Evolutionary conservation across 345 rosid genomes (phyloP).

Genomic region (Gossypioides kirkii): DNA sequence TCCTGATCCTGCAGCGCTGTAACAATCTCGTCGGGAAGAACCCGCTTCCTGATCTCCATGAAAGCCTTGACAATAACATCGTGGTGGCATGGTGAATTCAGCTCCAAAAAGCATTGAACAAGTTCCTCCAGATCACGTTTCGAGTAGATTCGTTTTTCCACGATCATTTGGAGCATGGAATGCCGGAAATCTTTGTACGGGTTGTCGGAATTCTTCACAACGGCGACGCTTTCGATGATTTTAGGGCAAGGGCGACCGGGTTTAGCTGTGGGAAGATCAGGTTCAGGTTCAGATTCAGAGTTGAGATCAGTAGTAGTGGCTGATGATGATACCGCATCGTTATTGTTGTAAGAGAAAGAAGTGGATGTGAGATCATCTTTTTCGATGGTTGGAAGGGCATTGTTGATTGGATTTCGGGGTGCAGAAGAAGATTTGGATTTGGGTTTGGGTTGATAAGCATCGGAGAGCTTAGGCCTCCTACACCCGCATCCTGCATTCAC

Average conservation of each 20-base stretch:
- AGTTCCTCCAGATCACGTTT: slow-evolving; percentile 43
- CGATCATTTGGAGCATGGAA: slow-evolving; percentile 56
- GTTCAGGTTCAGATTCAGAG: slow-evolving; percentile 24
- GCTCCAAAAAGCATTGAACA: slow-evolving; percentile 44
- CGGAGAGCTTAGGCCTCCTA: slow-evolving; percentile 19
- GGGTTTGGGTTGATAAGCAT: slow-evolving; percentile 27
- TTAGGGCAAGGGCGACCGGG: slow-evolving; percentile 23
- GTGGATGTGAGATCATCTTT: slow-evolving; percentile 20
- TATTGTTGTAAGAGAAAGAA: slow-evolving; percentile 21
- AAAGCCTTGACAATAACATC: slow-evolving; percentile 41
- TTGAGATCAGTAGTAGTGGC: slow-evolving; percentile 1
- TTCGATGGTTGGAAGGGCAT: neutral
- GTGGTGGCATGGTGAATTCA: slow-evolving; percentile 43
- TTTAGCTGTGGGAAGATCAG: slow-evolving; percentile 12
- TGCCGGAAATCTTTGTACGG: slow-evolving; percentile 45
- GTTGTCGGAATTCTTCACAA: slow-evolving; percentile 45
- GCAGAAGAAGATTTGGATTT: neutral
- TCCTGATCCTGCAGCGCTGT: neutral
- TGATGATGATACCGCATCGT: slow-evolving; percentile 9
- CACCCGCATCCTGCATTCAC: slow-evolving; percentile 21
- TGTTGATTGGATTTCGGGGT: neutral
- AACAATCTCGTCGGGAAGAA: slow-evolving; percentile 8
- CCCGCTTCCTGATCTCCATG: slow-evolving; percentile 38
- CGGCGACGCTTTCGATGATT: slow-evolving; percentile 37
- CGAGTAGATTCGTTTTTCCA: slow-evolving; percentile 41